phyloP scores from a whole-genome alignment of 495 filamentous ascomycete genomes.

The Penicillium diatomitis region DNA sequence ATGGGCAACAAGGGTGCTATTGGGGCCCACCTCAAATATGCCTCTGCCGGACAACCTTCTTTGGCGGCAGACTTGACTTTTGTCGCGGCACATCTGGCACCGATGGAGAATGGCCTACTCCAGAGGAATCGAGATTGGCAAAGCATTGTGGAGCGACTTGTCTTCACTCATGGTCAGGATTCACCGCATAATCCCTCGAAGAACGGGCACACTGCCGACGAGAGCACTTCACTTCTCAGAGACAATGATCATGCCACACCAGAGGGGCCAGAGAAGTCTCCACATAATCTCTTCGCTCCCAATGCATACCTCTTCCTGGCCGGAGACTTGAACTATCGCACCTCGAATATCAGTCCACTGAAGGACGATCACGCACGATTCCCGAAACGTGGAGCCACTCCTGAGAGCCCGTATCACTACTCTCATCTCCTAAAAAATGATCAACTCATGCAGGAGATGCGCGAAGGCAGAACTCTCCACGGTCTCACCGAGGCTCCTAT shows the following conservation, averaged over 20 bases:
- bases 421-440: slow-evolving; percentile 60
- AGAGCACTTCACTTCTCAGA: slow-evolving; percentile 33
- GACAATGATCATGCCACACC: slow-evolving; percentile 8
- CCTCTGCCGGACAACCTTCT: slow-evolving; percentile 15
- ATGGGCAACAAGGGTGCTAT: slow-evolving; percentile 97
- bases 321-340: slow-evolving; percentile 94
- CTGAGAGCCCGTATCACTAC: slow-evolving; percentile 42
- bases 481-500: slow-evolving; percentile 67
- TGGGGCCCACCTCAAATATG: slow-evolving; percentile 59
- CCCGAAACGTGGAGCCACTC: slow-evolving; percentile 46
- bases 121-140: slow-evolving; percentile 80
- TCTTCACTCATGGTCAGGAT: slow-evolving; percentile 43
- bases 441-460: slow-evolving; percentile 64
- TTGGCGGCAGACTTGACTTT: slow-evolving; percentile 62
- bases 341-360: slow-evolving; percentile 49
- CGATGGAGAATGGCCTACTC: slow-evolving; percentile 64
- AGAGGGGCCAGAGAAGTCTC: slow-evolving; percentile 7
- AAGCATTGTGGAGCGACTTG: slow-evolving; percentile 64
- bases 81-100: slow-evolving; percentile 79
- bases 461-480: slow-evolving; percentile 58
- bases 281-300: slow-evolving; percentile 57
- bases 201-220: slow-evolving; percentile 23
- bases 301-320: slow-evolving; percentile 72
- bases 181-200: not conserved
- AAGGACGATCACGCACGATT: slow-evolving; percentile 44